Evolutionary conservation across 306 rosid species (phyloP).

Genomic region (Cicer judaicum): DNA sequence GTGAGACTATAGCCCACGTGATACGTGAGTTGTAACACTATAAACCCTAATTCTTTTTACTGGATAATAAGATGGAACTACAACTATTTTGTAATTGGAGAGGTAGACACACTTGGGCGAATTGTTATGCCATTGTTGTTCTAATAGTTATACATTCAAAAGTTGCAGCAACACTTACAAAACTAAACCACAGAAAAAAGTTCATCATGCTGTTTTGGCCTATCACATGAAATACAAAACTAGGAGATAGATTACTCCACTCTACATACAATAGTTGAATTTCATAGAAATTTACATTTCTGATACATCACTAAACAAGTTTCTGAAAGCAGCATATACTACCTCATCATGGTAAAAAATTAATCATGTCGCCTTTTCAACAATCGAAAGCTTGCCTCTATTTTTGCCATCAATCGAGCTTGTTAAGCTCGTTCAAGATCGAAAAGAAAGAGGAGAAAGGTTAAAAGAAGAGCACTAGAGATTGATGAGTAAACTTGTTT

Average conservation of each 20-base stretch:
- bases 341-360: conserved; percentile 44
- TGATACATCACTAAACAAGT: conserved; percentile 28
- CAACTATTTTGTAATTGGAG: too few species aligned
- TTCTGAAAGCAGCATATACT: conserved; percentile 39
- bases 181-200: conserved; percentile 15
- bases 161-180: not conserved
- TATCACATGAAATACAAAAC: conserved; percentile 7
- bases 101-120: too few species aligned
- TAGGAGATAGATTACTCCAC: conserved; percentile 26
- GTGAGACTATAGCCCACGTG: too few species aligned
- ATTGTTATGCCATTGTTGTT: too few species aligned
- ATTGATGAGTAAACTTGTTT: conserved; percentile 46
- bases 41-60: too few species aligned
- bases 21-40: too few species aligned
- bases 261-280: conserved; percentile 19
- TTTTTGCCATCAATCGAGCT: conserved; percentile 19
- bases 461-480: conserved; percentile 48
- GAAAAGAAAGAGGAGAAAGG: conserved; percentile 41
- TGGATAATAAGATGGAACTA: too few species aligned
- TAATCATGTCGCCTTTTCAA: conserved; percentile 40
- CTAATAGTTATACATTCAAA: not conserved
- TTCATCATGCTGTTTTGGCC: conserved; percentile 10
- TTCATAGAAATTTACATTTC: conserved; percentile 42
- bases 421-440: conserved; percentile 43
- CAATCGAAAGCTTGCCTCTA: not conserved